Evolutionary conservation across 805 yeast species (phyloP).

Genomic region (Candida insectorum): DNA sequence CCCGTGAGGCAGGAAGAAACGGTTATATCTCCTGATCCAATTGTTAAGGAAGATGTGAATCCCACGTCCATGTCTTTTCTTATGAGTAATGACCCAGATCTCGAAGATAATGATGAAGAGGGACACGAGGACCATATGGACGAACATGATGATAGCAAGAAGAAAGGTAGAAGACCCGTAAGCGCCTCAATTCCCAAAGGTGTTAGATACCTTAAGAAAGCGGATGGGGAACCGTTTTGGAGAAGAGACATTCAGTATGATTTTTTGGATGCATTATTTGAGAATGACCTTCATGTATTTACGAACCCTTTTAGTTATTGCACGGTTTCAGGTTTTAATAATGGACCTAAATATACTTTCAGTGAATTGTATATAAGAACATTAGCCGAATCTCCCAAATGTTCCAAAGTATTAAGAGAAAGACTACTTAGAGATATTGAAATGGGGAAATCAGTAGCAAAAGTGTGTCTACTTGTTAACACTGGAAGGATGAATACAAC

Average conservation of each 20-base stretch:
- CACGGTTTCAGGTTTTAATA: conserved; percentile 31
- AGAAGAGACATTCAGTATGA: conserved; percentile 84
- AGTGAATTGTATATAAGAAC: conserved; percentile 81
- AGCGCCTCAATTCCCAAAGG: conserved; percentile 23
- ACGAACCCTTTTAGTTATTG: conserved; percentile 54
- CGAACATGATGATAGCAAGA: conserved; percentile 11
- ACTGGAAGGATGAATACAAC: conserved; percentile 95
- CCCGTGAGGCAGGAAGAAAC: not conserved
- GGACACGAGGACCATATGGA: conserved; percentile 13
- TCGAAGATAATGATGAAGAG: conserved; percentile 5
- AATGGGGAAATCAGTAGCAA: conserved; percentile 67
- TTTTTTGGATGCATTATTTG: conserved; percentile 62
- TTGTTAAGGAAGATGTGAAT: not conserved
- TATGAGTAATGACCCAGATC: conserved; percentile 6
- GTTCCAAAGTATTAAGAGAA: conserved; percentile 80
- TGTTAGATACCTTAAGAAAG: conserved; percentile 70
- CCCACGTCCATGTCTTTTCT: conserved; percentile 2
- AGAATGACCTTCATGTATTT: conserved; percentile 63
- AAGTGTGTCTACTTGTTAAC: conserved; percentile 83
- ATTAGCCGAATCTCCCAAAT: conserved; percentile 76
- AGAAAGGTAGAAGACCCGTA: conserved; percentile 17
- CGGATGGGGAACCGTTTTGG: conserved; percentile 92
- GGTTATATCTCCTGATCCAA: conserved; percentile 1
- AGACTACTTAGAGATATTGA: conserved; percentile 61
- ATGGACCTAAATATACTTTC: conserved; percentile 59